Percentiles rank a stretch among this genome's conserved stretches.
Evolutionary conservation across 176 grass and related monocot genomes (phyloP).

Genomic region (Oryza brachyantha): DNA sequence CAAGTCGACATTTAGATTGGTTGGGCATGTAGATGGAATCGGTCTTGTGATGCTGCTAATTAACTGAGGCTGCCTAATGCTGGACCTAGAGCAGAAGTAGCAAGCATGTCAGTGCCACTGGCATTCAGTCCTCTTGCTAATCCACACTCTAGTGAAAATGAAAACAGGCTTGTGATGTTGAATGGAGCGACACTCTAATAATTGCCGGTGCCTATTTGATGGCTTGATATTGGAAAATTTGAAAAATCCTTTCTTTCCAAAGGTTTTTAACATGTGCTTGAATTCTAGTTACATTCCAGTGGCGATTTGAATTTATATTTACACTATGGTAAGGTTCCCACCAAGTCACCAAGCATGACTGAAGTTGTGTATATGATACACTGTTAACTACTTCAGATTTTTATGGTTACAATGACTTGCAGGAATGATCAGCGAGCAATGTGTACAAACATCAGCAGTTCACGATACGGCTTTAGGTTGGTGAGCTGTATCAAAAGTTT

Average conservation of each 20-base stretch:
- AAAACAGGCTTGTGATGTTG: no score
- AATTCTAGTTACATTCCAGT: neutral
- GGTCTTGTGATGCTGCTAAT: neutral
- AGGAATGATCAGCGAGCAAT: neutral
- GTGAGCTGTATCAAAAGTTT: neutral
- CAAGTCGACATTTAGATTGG: neutral
- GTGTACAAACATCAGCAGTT: neutral
- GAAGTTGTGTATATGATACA: neutral
- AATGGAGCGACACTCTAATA: no score
- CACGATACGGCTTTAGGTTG: neutral
- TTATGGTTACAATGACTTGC: neutral
- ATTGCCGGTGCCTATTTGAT: no score
- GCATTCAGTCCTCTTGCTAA: no score
- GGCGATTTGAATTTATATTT: neutral
- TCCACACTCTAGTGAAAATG: no score
- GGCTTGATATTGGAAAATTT: no score
- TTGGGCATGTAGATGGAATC: neutral
- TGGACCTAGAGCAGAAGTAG: no score
- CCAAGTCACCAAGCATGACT: neutral
- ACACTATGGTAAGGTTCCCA: neutral
- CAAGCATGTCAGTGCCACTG: slow-evolving; percentile 26
- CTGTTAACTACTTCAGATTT: neutral
- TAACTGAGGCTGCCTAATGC: neutral
- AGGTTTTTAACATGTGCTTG: neutral
- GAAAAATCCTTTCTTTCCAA: neutral